Evolutionary conservation across 2,329 filamentous ascomycete species (phyloP), one percentile per base, ranked within the genome.

Genomic region (Aspergillus alliaceus): DNA sequence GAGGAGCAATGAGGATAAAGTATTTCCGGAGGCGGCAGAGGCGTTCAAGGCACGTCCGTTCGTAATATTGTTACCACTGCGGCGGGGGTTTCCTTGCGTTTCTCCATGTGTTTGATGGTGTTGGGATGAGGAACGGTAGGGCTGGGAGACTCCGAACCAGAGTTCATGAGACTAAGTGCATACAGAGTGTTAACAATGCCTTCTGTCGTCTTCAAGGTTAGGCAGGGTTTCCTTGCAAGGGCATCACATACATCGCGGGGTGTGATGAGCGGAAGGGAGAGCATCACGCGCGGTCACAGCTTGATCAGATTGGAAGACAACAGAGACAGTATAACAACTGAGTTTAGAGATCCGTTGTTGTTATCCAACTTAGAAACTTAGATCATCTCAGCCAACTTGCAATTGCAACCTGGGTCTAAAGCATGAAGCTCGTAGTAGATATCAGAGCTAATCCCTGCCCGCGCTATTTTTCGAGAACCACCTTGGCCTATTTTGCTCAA

Each of bases 61-160:
- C 46, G 57, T 39, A 53, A 59, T 49, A 60, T 61, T 48, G 59
- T n/a, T 54, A 27, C 52, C 55, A 56, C 58, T 57, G 54, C 59
- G 60, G 27, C 57, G 59, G 24, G 51, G 48, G 20, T 39, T 48
- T 29, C 22, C 37, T 32, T 58, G 59, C 20, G 49, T 22, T 15
- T 60, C 57, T 27, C 27, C 44, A 14, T 53, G 18, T 57, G 64
- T 32, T 32, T 59, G 58, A 31, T 51, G 62, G 53, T 61, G 52
- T 54, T 63, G 49, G 27, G 75, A 64, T 51, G 68, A 61, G 46
- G 74, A 70, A 59, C 69, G 82, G 62, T 69, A 65, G 46, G 82
- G 68, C 51, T 85, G 82, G 6, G 86, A 82, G 12, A 87, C 86
- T 32, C 84, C 84, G 72, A 90, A 90, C 89, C 89, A 91, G 58